These are phyloP conservation scores for Zoysia japonica DNA, from an alignment of 176 grass and related monocot species.

Conservation along the genomic window DNA sequence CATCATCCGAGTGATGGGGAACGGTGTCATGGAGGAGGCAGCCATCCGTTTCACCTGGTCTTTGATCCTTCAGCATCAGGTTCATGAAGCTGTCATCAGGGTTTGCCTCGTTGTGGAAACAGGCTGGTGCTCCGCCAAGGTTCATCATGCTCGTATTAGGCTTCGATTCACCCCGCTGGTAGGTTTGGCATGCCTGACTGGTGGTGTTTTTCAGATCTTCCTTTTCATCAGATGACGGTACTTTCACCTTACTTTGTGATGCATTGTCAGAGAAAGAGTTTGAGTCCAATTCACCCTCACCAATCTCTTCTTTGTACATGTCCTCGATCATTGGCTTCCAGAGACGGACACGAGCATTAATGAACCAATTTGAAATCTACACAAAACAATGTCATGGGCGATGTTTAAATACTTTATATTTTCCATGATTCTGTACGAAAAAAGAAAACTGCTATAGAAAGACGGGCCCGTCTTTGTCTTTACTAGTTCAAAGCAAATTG, in stretches of 20 bases:
- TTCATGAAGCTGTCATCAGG: conserved; percentile 88
- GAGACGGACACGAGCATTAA: conserved; percentile 95
- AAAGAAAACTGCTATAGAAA: background rate
- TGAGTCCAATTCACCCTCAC: conserved; percentile 72
- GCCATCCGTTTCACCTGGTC: conserved; percentile 42
- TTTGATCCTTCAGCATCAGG: conserved; percentile 79
- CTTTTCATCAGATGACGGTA: conserved; percentile 56
- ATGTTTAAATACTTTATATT: conserved; percentile 21
- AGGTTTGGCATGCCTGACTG: conserved; percentile 50
- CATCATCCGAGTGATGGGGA: conserved; percentile 38
- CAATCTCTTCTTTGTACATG: conserved; percentile 98
- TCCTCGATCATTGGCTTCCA: conserved; percentile 99
- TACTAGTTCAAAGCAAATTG: too few species aligned
- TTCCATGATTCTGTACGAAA: conserved; percentile 9
- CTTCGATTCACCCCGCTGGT: conserved; percentile 64
- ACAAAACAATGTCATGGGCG: background rate
- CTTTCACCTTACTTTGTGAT: conserved; percentile 62
- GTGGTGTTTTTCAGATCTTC: conserved; percentile 60
- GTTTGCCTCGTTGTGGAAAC: conserved; percentile 59
- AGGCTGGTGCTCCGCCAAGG: conserved; percentile 33
- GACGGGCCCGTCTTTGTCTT: too few species aligned
- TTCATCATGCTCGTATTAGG: conserved; percentile 37
- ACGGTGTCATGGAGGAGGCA: conserved; percentile 56
- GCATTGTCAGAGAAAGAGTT: conserved; percentile 83
- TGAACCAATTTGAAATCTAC: conserved; percentile 99